Conservation (phyloP, 768 basidiomycete species). For the Flagelloscypha sp. region DNA sequence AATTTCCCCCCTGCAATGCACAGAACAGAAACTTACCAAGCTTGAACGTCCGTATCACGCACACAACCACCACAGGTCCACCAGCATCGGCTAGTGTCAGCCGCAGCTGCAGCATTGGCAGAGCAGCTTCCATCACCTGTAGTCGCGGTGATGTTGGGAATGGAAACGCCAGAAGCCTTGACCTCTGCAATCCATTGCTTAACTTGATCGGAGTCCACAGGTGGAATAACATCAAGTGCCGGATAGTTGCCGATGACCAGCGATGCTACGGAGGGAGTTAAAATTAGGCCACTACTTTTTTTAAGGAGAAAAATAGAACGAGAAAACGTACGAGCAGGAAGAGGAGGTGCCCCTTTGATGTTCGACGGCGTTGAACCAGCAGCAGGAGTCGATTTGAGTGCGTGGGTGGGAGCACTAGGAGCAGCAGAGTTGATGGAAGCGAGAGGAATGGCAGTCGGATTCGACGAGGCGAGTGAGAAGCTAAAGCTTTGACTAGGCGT, state of each 20-base stretch:
- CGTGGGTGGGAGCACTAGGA: no score
- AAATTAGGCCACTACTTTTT: no score
- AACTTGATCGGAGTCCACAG: constrained; percentile 54
- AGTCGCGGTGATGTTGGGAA: constrained; percentile 47
- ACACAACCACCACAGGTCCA: constrained; percentile 64
- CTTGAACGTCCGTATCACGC: constrained; percentile 57
- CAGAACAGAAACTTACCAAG: no score
- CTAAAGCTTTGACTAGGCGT: constrained; percentile 31
- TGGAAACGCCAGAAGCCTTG: constrained; percentile 40
- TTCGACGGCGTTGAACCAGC: constrained; percentile 44
- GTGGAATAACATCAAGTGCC: constrained; percentile 51
- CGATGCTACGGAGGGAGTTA: constrained; percentile 13
- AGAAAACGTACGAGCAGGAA: constrained; percentile 40
- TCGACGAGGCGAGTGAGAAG: constrained; percentile 39
- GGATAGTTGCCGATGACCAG: constrained; percentile 55
- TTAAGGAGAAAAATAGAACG: constrained; percentile 2
- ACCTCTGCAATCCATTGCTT: constrained; percentile 67
- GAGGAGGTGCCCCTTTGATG: constrained; percentile 48
- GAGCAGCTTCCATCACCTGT: constrained; percentile 37
- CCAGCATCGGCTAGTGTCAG: constrained; percentile 39
- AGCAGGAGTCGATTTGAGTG: constrained; percentile 37
- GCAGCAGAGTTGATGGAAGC: constrained; percentile 36
- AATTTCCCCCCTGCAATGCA: no score
- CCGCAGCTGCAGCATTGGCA: constrained; percentile 29
- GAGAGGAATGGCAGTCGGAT: constrained; percentile 57